These are phyloP conservation scores for Colletotrichum sp. DNA, from an alignment of 2,329 filamentous ascomycete genomes.

Conservation along the genomic window DNA sequence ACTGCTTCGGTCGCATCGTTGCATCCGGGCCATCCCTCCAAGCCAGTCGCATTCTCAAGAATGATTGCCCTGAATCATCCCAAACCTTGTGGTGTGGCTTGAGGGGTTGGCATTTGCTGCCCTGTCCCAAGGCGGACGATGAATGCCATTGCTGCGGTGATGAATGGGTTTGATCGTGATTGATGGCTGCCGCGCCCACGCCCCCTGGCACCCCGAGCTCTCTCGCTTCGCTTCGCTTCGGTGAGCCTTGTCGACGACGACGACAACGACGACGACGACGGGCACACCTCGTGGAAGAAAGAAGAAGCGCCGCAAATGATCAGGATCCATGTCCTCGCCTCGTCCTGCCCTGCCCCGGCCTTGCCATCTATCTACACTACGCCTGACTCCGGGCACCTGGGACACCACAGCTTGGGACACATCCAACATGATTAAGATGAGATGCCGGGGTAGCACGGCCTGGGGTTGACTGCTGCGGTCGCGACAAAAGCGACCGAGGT, in stretches of 20 bases:
- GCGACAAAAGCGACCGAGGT: slow-evolving; percentile 10
- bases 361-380: neutral
- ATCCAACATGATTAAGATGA: slow-evolving; percentile 8
- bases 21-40: slow-evolving; percentile 15
- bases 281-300: neutral
- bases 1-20: slow-evolving; percentile 7
- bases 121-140: neutral
- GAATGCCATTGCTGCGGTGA: neutral
- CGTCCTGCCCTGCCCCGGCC: neutral
- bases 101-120: neutral
- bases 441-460: neutral
- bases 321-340: slow-evolving; percentile 13
- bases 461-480: neutral
- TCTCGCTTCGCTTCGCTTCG: neutral
- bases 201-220: neutral
- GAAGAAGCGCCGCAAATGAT: slow-evolving; percentile 9
- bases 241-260: neutral
- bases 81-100: neutral
- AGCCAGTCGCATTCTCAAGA: slow-evolving; percentile 9
- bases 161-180: neutral
- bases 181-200: neutral
- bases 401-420: neutral
- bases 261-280: neutral
- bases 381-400: slow-evolving; percentile 15
- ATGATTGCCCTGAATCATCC: slow-evolving; percentile 15